Base-by-base conservation (phyloP, 1,284 basidiomycete genomes). In the Ganoderma meredithae region DNA sequence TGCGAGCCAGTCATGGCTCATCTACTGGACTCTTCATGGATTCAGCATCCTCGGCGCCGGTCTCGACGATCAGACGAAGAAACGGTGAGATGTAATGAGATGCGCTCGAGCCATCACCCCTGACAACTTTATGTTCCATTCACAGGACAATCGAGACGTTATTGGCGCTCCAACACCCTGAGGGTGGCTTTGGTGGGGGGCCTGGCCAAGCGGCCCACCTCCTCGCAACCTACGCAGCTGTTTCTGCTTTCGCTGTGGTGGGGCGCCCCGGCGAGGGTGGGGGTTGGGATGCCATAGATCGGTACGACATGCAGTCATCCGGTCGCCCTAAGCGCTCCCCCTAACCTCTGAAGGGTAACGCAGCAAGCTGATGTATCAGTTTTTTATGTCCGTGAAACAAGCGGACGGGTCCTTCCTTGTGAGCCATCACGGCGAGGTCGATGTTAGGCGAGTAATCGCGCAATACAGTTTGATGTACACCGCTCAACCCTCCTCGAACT, bases 331-430 rank as follows among this genome's bases (percentile, higher is more conserved):
- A 19, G 47, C 62, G 49, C 36, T 40, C 33, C 40, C 40, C 33
- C 31, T 31, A 31, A 53, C 4, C 2, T 12, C 52, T 27, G 22
- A 41, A 2, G 33, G 53, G 17, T 25, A 39, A 1, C n/a, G 41
- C 70, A 93, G 92, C 41, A 79, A 86, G 72, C 89, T 88, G 69
- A 86, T 98, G 76, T 97, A 98, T 79, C 79, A 87, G 4, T 99
- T 97, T 83, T 96, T 99, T 81, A 88, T 97, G 88, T 91, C 93
- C 1, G 83, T 99, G 69, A 99, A 99, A 79, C 93, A 96, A 74
- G 88, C 92, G 0, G 96, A 99, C 77, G 98, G 98, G 0, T 97
- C 96, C 0, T 99, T 99, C 79, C 85, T 95, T 33, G 97, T 99
- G 17, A 89, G 95, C 27, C 84, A 89, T 62, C 88, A 95, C 56